Evolutionary conservation across 1,284 basidiomycete genomes (phyloP).

Genomic region (Singerocomus inundabilis): DNA sequence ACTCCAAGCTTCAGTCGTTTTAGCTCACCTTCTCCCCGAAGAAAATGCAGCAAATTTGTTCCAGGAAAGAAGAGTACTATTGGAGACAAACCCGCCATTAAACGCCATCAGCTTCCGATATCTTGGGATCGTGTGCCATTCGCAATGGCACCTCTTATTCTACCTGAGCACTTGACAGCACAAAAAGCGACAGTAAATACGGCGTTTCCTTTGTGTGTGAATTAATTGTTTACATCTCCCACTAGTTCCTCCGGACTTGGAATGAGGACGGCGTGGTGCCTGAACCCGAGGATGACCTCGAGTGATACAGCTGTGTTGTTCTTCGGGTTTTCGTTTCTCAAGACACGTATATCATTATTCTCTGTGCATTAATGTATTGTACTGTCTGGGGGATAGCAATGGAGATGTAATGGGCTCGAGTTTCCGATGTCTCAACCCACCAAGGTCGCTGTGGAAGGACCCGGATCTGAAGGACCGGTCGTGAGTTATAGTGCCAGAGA

Average conservation of each 20-base stretch:
- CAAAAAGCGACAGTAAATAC: slow-evolving; percentile 59
- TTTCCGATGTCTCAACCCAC: not conserved
- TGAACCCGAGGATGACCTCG: slow-evolving; percentile 58
- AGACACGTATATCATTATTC: slow-evolving; percentile 30
- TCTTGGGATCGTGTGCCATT: slow-evolving; percentile 73
- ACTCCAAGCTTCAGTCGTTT: slow-evolving; percentile 1
- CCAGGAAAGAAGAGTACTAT: slow-evolving; percentile 82
- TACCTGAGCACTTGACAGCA: slow-evolving; percentile 51
- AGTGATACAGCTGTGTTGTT: slow-evolving; percentile 17
- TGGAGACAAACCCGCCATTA: slow-evolving; percentile 77
- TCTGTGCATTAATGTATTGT: slow-evolving; percentile 29
- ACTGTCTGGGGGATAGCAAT: slow-evolving; percentile 15
- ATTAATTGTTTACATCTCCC: slow-evolving; percentile 1
- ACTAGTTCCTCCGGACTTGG: slow-evolving; percentile 76
- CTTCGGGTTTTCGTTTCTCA: slow-evolving; percentile 1
- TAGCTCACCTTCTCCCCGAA: slow-evolving; percentile 31
- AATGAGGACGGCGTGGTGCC: slow-evolving; percentile 74
- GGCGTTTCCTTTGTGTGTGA: not conserved
- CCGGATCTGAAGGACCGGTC: too few relatives aligned
- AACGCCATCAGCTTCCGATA: slow-evolving; percentile 59
- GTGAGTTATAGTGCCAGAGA: too few relatives aligned
- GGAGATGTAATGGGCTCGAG: slow-evolving; percentile 12
- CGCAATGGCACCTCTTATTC: slow-evolving; percentile 56
- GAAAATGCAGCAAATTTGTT: slow-evolving; percentile 86
- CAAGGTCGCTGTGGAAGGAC: too few relatives aligned